Base-by-base conservation (phyloP, 2,329 filamentous ascomycete species). In the Lecanicillium sp. region DNA sequence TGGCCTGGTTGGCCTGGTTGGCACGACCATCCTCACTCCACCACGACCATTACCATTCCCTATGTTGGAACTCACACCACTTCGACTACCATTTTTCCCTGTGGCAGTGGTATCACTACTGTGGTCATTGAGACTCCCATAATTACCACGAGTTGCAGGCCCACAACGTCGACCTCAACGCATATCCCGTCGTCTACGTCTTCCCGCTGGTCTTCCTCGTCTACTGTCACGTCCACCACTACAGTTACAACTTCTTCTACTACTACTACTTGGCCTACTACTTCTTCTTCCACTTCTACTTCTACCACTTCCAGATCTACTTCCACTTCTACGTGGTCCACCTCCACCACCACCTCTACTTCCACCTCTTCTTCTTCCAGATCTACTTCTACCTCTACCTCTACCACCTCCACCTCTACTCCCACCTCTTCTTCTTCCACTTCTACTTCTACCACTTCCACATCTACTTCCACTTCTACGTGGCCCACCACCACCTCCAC, bases 41-140 rank as follows among this genome's bases (percentile, higher is more conserved):
- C 27, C 4, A 41, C 27, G 11, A 47, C 44, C 21, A 35, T 41
- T 30, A 47, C 44, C 15, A 47, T 47, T n/a, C 44, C 44, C 21
- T 41, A 40, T 27, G 7, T 41, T 14, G 44, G 44, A 15, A 27
- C 3, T 4, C 3, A 21, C 20, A 40, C 27, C 10, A 47, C 44
- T 3, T 20, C 44, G n/a, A 41, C 44, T n/a, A 15, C 17, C 36
- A 21, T 47, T n/a, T 20, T n/a, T 27, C 19, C 23, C 10, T 47
- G 44, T 20, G 44, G 30, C n/a, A 11, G 7, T 33, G 30, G 44
- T 4, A 12, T 32, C 14, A 47, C 44, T 1, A 47, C 44, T 2
- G 37, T 47, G 14, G 27, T 41, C 9, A 27, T 47, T 27, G 36
- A 47, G 21, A 47, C 29, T 19, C 44, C 44, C 14, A 21, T 47